Percentiles rank a stretch among this genome's conserved stretches.
Evolutionary conservation across 176 grass and related monocot species (phyloP).

Genomic region (Dendrocalamus sinicus): DNA sequence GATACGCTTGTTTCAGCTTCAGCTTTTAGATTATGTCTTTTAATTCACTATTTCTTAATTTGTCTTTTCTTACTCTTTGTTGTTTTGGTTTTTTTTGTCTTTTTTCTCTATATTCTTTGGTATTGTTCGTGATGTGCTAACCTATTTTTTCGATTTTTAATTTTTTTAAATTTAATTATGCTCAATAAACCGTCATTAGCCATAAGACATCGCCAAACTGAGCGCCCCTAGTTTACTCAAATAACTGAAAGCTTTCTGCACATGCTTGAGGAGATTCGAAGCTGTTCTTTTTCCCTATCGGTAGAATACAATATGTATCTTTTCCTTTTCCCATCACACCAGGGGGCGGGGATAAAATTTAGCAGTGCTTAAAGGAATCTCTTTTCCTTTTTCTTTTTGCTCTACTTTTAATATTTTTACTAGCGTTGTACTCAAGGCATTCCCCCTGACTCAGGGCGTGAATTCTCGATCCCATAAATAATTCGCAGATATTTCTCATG

Average conservation of each 20-base stretch:
- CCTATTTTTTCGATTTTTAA: no score
- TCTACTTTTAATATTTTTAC: constrained; percentile 62
- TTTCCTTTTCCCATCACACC: constrained; percentile 54
- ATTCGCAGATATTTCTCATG: not conserved
- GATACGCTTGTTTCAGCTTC: no score
- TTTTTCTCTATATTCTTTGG: no score
- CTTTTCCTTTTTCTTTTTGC: constrained; percentile 65
- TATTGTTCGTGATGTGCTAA: no score
- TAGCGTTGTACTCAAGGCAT: constrained; percentile 53
- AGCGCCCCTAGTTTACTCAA: constrained; percentile 26
- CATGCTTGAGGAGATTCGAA: constrained; percentile 75
- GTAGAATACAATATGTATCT: constrained; percentile 61
- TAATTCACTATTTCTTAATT: no score
- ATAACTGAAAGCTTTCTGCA: constrained; percentile 66
- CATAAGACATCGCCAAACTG: no score
- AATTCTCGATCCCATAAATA: constrained; percentile 54
- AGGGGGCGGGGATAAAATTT: constrained; percentile 13
- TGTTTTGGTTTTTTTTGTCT: no score
- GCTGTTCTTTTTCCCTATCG: constrained; percentile 48
- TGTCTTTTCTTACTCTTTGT: no score
- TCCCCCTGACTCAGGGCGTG: constrained; percentile 47
- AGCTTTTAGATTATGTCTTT: no score
- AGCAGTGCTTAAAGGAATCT: constrained; percentile 54
- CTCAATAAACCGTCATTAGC: no score
- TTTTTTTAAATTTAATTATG: no score